Evolutionary conservation across 73 alveolate genomes (phyloP).

Genomic region (Paramecium tetraurelia): DNA sequence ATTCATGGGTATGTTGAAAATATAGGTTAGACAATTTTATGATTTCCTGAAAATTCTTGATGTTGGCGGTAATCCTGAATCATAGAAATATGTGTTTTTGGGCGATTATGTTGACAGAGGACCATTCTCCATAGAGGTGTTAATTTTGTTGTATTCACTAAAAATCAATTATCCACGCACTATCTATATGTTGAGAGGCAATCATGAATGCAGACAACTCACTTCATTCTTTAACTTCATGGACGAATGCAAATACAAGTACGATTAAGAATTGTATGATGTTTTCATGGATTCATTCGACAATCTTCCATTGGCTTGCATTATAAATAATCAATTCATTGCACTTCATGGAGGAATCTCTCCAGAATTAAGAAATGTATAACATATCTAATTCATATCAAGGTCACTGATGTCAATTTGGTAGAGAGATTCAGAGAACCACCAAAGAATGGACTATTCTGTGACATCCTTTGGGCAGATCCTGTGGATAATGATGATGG

Average conservation of each 20-base stretch:
- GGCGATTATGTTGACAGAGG: conserved; percentile 91
- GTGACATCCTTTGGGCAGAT: conserved; percentile 89
- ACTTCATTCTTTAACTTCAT: conserved; percentile 76
- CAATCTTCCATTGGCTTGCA: conserved; percentile 73
- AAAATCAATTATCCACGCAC: conserved; percentile 66
- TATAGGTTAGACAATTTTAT: conserved; percentile 67
- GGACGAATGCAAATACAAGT: conserved; percentile 77
- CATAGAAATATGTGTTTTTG: conserved; percentile 67
- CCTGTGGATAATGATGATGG: conserved; percentile 84
- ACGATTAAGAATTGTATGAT: conserved; percentile 79
- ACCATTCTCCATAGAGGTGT: conserved; percentile 73
- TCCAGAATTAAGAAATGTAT: conserved; percentile 71
- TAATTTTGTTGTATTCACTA: conserved; percentile 64
- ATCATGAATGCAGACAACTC: conserved; percentile 76
- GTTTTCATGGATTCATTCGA: conserved; percentile 81
- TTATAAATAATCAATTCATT: conserved; percentile 76
- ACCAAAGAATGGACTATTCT: conserved; percentile 78
- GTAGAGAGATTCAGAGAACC: conserved; percentile 75
- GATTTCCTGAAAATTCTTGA: conserved; percentile 82
- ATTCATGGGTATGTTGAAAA: conserved; percentile 71
- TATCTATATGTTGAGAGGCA: conserved; percentile 71
- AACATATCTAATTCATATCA: background rate
- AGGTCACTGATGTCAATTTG: conserved; percentile 62
- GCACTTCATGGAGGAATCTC: conserved; percentile 91
- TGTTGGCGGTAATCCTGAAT: conserved; percentile 83